Evolutionary conservation across 257 asterid species (phyloP).

Genomic region (Mentha longifolia): DNA sequence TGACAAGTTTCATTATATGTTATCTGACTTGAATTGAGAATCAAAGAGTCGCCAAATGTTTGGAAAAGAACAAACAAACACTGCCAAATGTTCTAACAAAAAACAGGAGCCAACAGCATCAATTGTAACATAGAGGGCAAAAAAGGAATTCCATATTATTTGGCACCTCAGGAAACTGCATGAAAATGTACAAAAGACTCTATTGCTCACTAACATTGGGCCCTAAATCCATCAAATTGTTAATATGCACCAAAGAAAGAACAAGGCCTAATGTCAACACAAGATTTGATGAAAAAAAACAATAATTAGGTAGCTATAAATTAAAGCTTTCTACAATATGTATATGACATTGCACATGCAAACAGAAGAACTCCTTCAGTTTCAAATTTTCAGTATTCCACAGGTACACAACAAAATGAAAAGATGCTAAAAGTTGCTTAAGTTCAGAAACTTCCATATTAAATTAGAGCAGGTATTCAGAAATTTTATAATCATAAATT

Average conservation of each 20-base stretch:
- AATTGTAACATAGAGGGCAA: neutral
- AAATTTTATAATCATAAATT: conserved; percentile 18
- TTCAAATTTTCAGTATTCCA: neutral
- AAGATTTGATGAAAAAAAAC: conserved; percentile 3
- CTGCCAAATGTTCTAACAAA: neutral
- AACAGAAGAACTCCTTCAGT: neutral
- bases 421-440: conserved; percentile 9
- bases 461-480: neutral
- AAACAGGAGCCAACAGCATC: neutral
- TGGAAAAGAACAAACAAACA: neutral
- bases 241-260: neutral
- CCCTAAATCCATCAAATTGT: neutral
- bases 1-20: conserved; percentile 22
- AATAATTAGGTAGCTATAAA: neutral
- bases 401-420: neutral
- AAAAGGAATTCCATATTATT: neutral
- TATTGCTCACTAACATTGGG: neutral
- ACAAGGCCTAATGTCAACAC: neutral
- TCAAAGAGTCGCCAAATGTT: neutral
- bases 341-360: neutral
- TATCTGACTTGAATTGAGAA: conserved; percentile 20
- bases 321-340: neutral
- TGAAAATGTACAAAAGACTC: neutral
- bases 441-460: neutral
- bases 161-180: neutral